Evolutionary conservation across 2,329 filamentous ascomycete genomes (phyloP).

Genomic region (Aspergillus transmontanensis): DNA sequence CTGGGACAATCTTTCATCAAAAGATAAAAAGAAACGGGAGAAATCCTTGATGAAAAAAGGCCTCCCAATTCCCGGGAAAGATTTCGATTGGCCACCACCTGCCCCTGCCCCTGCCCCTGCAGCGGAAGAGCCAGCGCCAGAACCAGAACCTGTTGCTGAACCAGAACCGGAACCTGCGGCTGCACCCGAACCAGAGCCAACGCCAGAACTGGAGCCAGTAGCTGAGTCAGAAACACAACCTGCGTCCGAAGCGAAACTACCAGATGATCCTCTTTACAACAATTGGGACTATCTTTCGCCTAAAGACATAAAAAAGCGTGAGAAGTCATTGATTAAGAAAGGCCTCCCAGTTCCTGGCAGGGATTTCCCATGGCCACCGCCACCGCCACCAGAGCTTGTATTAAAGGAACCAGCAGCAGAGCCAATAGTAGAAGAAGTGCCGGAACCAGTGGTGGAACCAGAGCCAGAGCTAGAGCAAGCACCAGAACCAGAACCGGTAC

Average conservation of each 20-base stretch:
- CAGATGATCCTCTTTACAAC: conserved; percentile 41
- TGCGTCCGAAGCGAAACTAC: conserved; percentile 27
- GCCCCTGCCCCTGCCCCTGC: not conserved
- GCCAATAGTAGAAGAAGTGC: too few species aligned
- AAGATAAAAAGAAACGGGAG: conserved; percentile 43
- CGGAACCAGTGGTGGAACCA: not conserved
- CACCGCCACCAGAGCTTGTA: not conserved
- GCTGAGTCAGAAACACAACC: conserved; percentile 33
- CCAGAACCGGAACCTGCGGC: conserved; percentile 24
- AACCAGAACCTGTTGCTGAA: conserved; percentile 20
- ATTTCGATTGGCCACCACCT: conserved; percentile 25
- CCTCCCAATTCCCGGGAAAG: conserved; percentile 33
- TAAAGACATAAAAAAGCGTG: conserved; percentile 44
- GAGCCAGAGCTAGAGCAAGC: conserved; percentile 25
- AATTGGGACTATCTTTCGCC: conserved; percentile 36
- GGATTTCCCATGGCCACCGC: conserved; percentile 26
- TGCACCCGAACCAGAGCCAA: conserved; percentile 19
- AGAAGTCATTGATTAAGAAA: conserved; percentile 29
- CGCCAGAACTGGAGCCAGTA: conserved; percentile 33
- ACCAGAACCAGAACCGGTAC: conserved; percentile 20
- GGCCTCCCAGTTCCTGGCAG: conserved; percentile 34
- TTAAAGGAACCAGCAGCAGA: conserved; percentile 16
- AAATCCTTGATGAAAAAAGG: conserved; percentile 30
- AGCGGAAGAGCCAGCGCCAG: conserved; percentile 14
- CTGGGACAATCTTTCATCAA: conserved; percentile 36